Evolutionary conservation across 805 yeast genomes (phyloP).

Genomic region (Cyberlindnera saturnus): DNA sequence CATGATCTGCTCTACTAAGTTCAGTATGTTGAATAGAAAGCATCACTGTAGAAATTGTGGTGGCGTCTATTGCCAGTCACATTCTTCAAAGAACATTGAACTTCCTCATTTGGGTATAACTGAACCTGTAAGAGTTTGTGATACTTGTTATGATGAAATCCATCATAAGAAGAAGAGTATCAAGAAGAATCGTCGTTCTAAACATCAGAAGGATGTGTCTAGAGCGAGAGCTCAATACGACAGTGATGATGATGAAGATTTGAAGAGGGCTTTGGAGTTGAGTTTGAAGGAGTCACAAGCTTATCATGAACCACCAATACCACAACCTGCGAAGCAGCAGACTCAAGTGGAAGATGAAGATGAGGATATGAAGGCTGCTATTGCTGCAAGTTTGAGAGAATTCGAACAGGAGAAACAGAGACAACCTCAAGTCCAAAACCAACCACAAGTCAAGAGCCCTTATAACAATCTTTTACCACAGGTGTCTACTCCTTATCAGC

Average conservation of each 20-base stretch:
- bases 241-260: slow-evolving; percentile 67
- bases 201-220: slow-evolving; percentile 21
- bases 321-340: slow-evolving; percentile 6
- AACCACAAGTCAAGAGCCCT: slow-evolving; percentile 12
- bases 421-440: slow-evolving; percentile 10
- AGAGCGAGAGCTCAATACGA: slow-evolving; percentile 21
- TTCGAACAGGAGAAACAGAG: slow-evolving; percentile 35
- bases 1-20: slow-evolving; percentile 82
- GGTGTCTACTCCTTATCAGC: slow-evolving; percentile 2
- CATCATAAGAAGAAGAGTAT: slow-evolving; percentile 30
- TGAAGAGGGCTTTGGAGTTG: slow-evolving; percentile 70
- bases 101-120: slow-evolving; percentile 81
- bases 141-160: slow-evolving; percentile 70
- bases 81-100: slow-evolving; percentile 68
- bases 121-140: slow-evolving; percentile 91
- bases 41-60: slow-evolving; percentile 98
- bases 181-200: slow-evolving; percentile 17
- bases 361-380: slow-evolving; percentile 88
- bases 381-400: slow-evolving; percentile 83
- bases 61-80: slow-evolving; percentile 83
- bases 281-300: slow-evolving; percentile 54
- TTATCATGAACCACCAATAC: slow-evolving; percentile 21
- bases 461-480: slow-evolving; percentile 18
- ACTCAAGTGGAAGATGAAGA: slow-evolving; percentile 55
- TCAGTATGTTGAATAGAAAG: slow-evolving; percentile 78